These are phyloP conservation scores for Lenwebbia sp. DNA, from an alignment of 345 rosid species.

Conservation along the genomic window DNA sequence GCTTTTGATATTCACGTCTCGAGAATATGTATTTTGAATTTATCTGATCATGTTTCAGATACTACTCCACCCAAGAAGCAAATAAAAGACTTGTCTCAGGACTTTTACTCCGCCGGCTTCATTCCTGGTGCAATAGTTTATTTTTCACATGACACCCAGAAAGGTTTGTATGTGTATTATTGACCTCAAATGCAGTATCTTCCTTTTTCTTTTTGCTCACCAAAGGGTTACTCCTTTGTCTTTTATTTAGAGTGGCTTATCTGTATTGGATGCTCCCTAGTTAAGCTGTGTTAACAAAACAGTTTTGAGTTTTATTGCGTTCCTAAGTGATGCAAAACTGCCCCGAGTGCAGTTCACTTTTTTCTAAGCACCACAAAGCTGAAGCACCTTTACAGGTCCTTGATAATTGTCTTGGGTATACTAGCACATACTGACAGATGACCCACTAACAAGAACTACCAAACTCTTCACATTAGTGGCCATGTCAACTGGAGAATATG, in stretches of 20 bases:
- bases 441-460: background rate
- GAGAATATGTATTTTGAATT: background rate
- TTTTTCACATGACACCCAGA: conserved; percentile 54
- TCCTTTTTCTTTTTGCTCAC: background rate
- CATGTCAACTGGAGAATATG: background rate
- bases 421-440: background rate
- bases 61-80: conserved; percentile 89
- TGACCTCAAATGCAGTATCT: background rate
- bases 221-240: background rate
- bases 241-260: background rate
- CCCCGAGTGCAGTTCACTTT: background rate
- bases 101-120: conserved; percentile 75
- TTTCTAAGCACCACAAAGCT: background rate
- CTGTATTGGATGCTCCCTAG: background rate
- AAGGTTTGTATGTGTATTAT: conserved; percentile 31
- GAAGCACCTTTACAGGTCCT: background rate
- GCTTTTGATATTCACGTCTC: background rate
- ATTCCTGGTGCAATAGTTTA: conserved; percentile 92
- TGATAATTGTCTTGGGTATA: background rate
- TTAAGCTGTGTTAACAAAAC: background rate
- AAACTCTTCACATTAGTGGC: background rate
- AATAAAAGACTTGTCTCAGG: conserved; percentile 64
- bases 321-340: background rate
- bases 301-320: background rate
- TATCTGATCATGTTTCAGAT: conserved; percentile 29